Evolutionary conservation across 768 basidiomycete genomes (phyloP), one percentile per base, ranked within the genome.

Genomic region (Mrakia frigida): DNA sequence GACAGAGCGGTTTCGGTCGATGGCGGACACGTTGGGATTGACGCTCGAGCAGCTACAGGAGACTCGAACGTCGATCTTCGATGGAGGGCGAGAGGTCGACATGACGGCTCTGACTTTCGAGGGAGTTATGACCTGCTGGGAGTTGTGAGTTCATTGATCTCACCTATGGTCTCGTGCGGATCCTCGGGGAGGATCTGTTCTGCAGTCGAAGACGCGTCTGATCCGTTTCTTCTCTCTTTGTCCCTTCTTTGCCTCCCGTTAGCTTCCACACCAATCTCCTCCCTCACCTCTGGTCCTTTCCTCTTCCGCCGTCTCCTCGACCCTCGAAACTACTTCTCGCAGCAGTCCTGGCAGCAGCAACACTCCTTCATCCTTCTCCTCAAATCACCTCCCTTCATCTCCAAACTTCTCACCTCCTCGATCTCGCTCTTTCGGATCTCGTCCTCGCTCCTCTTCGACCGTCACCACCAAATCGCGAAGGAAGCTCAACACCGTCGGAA

Each of bases 31-130:
- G 35, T 21, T 63, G 2, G 61, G 61, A 3, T 16, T 33, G 18
- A 63, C 61, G 33, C 61, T 63, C 61, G 61, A 63, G 33, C 31
- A 37, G 31, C 33, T 63, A 14, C 61, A 63, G 61, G 61, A 63
- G 31, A 33, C 31, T 11, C 33, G 61, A 33, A 63, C 61, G 16
- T 33, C 31, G 7, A 63, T 63, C 31, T 63, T 33, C 61, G 61
- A 37, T 18, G 31, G n/a, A 13, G 61, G 61, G 35, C 11, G 61
- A 16, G 61, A 63, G 31, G 61, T 63, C n/a, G 61, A 63, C 9
- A 31, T 63, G 61, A 63, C 61, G 18, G 61, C 61, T 33, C 23
- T 63, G 61, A 63, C 61, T n/a, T 63, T 63, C 16, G 61, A 63
- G 61, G 61, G 31, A 21, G 61, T 63, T 6, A 63, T 63, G 31